phyloP scores from a whole-genome alignment of 1,284 basidiomycete species.

The Violaceomyces palustris region DNA sequence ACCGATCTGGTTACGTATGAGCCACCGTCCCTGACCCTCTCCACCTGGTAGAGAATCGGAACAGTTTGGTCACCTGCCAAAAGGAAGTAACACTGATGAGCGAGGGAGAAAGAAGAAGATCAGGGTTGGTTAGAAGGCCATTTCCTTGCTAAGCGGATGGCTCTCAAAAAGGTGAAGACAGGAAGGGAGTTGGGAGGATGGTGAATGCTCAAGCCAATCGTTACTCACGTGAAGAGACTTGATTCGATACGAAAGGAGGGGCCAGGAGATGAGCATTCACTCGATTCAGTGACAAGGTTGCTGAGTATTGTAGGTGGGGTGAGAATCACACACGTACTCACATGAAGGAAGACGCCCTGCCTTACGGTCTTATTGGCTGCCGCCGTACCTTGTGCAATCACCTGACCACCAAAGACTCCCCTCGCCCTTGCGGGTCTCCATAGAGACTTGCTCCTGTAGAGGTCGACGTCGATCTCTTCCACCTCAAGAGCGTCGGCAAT shows the following conservation, averaged over 20 bases:
- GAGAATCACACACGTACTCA: no score
- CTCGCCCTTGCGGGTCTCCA: constrained; percentile 44
- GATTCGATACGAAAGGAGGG: no score
- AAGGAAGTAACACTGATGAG: constrained; percentile 47
- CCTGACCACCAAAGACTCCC: constrained; percentile 49
- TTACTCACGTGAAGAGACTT: no score
- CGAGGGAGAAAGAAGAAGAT: constrained; percentile 2
- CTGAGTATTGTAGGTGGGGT: no score
- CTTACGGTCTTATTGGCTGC: constrained; percentile 40
- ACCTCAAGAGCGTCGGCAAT: constrained; percentile 40
- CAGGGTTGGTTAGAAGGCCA: no score
- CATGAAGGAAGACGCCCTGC: constrained; percentile 30
- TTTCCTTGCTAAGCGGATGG: not conserved
- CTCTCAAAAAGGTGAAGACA: not conserved
- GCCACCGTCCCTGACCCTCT: constrained; percentile 44
- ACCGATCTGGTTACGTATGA: constrained; percentile 47
- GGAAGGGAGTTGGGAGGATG: no score
- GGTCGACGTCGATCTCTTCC: constrained; percentile 36
- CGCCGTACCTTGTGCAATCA: constrained; percentile 43
- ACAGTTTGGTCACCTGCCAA: constrained; percentile 32
- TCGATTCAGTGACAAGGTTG: not conserved
- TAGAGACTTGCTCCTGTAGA: constrained; percentile 36
- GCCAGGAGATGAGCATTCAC: no score
- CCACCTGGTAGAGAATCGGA: constrained; percentile 45
- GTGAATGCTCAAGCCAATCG: no score